Percentiles rank a stretch among this genome's conserved stretches.
These are phyloP conservation scores for Macaranga tanarius DNA, from an alignment of 441 rosid genomes.

Conservation along the genomic window DNA sequence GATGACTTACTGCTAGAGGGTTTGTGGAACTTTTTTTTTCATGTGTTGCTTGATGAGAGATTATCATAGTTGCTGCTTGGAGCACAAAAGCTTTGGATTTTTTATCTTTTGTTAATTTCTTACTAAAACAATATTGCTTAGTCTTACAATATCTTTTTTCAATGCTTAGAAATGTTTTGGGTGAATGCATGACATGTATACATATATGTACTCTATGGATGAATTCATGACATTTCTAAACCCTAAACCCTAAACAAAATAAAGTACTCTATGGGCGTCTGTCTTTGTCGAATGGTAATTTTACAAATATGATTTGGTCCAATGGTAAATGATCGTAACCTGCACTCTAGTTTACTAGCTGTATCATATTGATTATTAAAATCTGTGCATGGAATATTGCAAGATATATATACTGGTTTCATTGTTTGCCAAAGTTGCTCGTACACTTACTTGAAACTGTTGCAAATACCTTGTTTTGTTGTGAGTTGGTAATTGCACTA, in stretches of 20 bases:
- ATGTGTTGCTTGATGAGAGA: not conserved
- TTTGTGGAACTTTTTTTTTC: not conserved
- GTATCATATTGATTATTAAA: not conserved
- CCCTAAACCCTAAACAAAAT: too few species aligned
- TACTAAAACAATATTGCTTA: conserved; percentile 2
- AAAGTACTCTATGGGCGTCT: not conserved
- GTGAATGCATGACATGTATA: too few species aligned
- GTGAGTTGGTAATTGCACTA: not conserved
- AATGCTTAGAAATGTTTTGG: not conserved
- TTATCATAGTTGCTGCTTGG: not conserved
- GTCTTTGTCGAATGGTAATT: not conserved
- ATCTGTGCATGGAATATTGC: not conserved
- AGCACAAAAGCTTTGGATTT: not conserved
- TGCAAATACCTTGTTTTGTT: not conserved
- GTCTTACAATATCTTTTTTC: not conserved
- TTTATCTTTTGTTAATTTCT: not conserved
- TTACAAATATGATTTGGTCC: not conserved
- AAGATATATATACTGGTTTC: conserved; percentile 2
- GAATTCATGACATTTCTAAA: too few species aligned
- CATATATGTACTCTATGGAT: too few species aligned
- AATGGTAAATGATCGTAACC: not conserved
- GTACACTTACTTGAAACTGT: not conserved
- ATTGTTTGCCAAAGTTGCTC: too few species aligned
- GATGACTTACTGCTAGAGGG: too few species aligned
- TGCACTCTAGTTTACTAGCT: not conserved